Conservation (phyloP, 331 rosid species). For the Spiraea crenata region DNA sequence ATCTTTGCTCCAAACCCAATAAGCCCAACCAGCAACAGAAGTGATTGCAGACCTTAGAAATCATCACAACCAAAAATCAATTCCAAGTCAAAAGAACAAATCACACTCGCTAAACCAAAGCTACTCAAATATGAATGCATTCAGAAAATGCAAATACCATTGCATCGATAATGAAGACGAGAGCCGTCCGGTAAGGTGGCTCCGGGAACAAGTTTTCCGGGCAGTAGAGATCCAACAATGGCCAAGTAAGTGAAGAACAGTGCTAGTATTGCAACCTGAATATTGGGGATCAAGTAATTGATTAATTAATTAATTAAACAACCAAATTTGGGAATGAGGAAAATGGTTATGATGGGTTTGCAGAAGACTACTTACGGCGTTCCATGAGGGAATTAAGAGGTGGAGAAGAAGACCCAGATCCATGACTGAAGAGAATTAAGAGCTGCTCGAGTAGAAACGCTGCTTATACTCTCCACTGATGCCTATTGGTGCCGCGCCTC, state of each 20-base stretch:
- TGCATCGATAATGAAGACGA: slow-evolving; percentile 77
- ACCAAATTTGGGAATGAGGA: background rate
- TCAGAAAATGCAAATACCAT: slow-evolving; percentile 40
- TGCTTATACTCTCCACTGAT: background rate
- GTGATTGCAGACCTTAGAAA: slow-evolving; percentile 57
- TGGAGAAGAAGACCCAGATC: slow-evolving; percentile 44
- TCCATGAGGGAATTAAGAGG: slow-evolving; percentile 39
- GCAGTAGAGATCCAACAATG: slow-evolving; percentile 63
- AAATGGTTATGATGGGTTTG: background rate
- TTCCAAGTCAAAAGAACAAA: background rate
- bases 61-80: background rate
- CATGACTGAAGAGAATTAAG: slow-evolving; percentile 27
- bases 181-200: slow-evolving; percentile 57
- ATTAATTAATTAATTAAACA: background rate
- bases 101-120: slow-evolving; percentile 3
- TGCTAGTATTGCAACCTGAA: slow-evolving; percentile 54
- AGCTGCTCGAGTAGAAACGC: background rate
- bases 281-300: background rate
- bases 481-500: background rate
- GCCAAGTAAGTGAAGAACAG: slow-evolving; percentile 72
- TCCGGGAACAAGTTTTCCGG: slow-evolving; percentile 79
- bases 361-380: slow-evolving; percentile 37
- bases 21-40: slow-evolving; percentile 61
- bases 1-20: slow-evolving; percentile 56
- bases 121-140: slow-evolving; percentile 1